Conservation (phyloP, 176 grass and related monocot genomes). For the Lolium perenne region DNA sequence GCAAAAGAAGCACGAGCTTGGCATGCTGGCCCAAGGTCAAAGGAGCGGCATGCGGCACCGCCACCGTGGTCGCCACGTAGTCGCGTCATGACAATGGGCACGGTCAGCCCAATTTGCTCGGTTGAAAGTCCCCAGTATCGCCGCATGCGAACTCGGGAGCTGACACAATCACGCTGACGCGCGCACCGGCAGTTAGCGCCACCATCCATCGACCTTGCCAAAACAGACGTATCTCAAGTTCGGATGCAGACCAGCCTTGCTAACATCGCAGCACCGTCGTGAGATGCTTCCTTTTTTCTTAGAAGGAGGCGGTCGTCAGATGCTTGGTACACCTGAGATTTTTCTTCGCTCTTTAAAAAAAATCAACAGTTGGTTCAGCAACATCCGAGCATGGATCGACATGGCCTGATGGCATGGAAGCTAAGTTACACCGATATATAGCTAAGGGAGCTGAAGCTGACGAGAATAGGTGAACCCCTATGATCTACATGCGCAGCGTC, state of each 20-base stretch:
- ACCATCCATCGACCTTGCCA: slow-evolving; percentile 6
- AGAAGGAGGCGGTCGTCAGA: background rate
- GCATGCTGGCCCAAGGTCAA: slow-evolving; percentile 25
- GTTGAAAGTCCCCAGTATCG: slow-evolving; percentile 23
- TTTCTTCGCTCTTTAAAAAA: background rate
- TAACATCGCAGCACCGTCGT: background rate
- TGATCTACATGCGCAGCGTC: background rate
- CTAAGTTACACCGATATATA: too few species aligned
- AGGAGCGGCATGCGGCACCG: background rate
- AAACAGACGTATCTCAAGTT: slow-evolving; percentile 23
- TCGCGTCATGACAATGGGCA: slow-evolving; percentile 34
- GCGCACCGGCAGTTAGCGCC: background rate
- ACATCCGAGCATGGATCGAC: too few species aligned
- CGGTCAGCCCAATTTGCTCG: slow-evolving; percentile 18
- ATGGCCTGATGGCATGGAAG: too few species aligned
- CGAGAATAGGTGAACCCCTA: too few species aligned
- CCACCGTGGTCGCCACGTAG: slow-evolving; percentile 11
- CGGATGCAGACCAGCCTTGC: background rate
- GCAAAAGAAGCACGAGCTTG: slow-evolving; percentile 20
- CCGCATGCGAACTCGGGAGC: slow-evolving; percentile 40
- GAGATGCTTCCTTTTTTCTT: background rate
- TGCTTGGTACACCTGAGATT: background rate
- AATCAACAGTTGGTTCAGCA: too few species aligned
- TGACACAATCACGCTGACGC: slow-evolving; percentile 28
- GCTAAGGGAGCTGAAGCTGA: too few species aligned